These are phyloP conservation scores for Daldinia concentrica DNA, from an alignment of 495 filamentous ascomycete genomes.

Conservation along the genomic window DNA sequence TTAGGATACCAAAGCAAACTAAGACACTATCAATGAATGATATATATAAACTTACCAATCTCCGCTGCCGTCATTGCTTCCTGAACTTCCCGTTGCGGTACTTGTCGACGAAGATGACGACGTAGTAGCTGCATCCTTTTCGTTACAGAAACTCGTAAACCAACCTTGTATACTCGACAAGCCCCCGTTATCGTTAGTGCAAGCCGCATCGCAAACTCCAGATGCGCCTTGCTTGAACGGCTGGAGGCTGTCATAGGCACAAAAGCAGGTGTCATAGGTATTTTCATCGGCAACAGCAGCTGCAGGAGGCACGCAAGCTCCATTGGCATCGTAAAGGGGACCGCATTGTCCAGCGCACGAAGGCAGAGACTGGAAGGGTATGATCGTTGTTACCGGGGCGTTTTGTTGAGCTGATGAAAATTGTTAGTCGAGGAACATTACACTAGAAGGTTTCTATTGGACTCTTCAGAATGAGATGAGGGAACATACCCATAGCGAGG, in stretches of 20 bases:
- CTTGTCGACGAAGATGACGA: conserved; percentile 37
- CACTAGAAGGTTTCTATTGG: background rate
- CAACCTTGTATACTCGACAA: conserved; percentile 57
- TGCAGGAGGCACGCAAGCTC: conserved; percentile 59
- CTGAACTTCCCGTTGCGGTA: conserved; percentile 29
- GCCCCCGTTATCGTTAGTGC: conserved; percentile 46
- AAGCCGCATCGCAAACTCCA: conserved; percentile 54
- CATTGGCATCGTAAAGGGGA: conserved; percentile 63
- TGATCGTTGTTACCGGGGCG: conserved; percentile 52
- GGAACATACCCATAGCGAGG: conserved; percentile 29
- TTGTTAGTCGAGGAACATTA: conserved; percentile 10
- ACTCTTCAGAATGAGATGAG: background rate
- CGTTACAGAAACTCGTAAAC: conserved; percentile 58
- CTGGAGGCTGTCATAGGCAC: conserved; percentile 51
- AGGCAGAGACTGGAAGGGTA: conserved; percentile 57
- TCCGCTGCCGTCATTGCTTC: conserved; percentile 34
- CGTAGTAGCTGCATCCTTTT: conserved; percentile 39
- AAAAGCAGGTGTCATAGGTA: conserved; percentile 58
- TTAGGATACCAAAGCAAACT: conserved; percentile 9
- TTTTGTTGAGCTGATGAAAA: conserved; percentile 19
- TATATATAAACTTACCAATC: conserved; percentile 38
- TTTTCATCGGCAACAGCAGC: conserved; percentile 39
- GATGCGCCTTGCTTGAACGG: conserved; percentile 53
- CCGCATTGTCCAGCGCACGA: conserved; percentile 59
- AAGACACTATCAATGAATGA: background rate